Base-by-base conservation (phyloP, 306 rosid genomes). In the Fragaria ananassa region DNA sequence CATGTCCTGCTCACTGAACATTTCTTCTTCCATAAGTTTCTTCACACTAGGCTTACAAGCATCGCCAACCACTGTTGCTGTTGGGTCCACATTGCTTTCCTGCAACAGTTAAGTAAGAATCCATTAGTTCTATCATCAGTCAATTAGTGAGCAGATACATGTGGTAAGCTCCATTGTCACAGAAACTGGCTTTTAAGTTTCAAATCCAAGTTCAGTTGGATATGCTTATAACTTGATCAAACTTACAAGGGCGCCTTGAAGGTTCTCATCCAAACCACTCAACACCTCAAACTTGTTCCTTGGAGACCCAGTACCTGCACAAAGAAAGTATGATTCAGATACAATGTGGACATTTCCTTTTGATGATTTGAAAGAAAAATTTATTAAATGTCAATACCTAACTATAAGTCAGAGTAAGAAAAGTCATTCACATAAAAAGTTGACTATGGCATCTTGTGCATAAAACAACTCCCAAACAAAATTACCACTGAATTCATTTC, bases 11-110 rank as follows among this genome's bases (percentile, higher is more conserved):
- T 92, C 93, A 10, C 54, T 79, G 84, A 86, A 84, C 97, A 96
- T 89, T 86, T 96, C 97, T 82, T 91, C 93, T 83, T 92, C 98
- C 21, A 96, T 96, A 77, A 96, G 97, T 86, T 93, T 93, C 90
- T 91, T 96, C 86, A 92, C 98, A 58, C 98, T 93, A 37, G 92
- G 96, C 89, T 91, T 93, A 78, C 81, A 81, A 51, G 79, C 78
- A 81, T 71, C 72, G 50, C 74, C n/a, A 61, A 66, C 72, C 80
- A 75, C 71, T 23, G 72, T 79, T 74, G 67, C 71, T 70, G 81
- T 76, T 25, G 68, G 78, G 74, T 75, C 76, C 80, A 76, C 91
- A 66, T 76, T 78, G 49, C 21, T 66, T n/a, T 86, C 94, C 98
- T 93, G 96, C 84, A 87, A 78, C 61, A 78, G 70, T 35, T 79